A percentile compares a stretch with the other conserved stretches of the same genome.
These are phyloP conservation scores for Xylaria multiplex DNA, from an alignment of 2,329 filamentous ascomycete genomes.

Conservation along the genomic window DNA sequence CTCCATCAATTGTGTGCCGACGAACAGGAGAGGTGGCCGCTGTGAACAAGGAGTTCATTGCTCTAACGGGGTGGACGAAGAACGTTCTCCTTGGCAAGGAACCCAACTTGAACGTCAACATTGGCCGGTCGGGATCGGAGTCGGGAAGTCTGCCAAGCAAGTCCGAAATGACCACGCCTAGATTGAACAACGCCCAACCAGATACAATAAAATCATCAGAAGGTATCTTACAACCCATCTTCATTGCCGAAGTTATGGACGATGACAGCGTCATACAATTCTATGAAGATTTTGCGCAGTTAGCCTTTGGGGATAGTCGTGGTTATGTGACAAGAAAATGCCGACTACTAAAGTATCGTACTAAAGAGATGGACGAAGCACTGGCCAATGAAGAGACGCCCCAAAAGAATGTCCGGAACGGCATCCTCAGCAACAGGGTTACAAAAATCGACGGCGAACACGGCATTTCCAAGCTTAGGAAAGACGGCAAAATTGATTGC, in stretches of 20 bases:
- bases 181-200: slow-evolving; percentile 57
- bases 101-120: slow-evolving; percentile 87
- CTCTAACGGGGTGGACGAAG: slow-evolving; percentile 93
- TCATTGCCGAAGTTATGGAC: slow-evolving; percentile 90
- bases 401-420: slow-evolving; percentile 58
- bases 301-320: slow-evolving; percentile 91
- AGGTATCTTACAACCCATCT: slow-evolving; percentile 77
- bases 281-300: slow-evolving; percentile 92
- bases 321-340: slow-evolving; percentile 86
- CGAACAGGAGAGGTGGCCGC: slow-evolving; percentile 94
- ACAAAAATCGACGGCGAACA: slow-evolving; percentile 75
- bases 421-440: slow-evolving; percentile 68
- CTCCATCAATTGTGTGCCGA: slow-evolving; percentile 90
- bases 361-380: slow-evolving; percentile 67
- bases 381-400: slow-evolving; percentile 53
- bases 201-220: slow-evolving; percentile 54
- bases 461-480: slow-evolving; percentile 83
- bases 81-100: slow-evolving; percentile 88
- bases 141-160: slow-evolving; percentile 58
- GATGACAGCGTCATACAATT: slow-evolving; percentile 94
- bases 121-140: slow-evolving; percentile 62
- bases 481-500: slow-evolving; percentile 92
- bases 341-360: slow-evolving; percentile 89
- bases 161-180: slow-evolving; percentile 62
- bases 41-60: slow-evolving; percentile 96